A percentile compares a stretch with the other conserved stretches of the same genome.
These are phyloP conservation scores for Candida maesae DNA, from an alignment of 805 yeast genomes.

Conservation along the genomic window DNA sequence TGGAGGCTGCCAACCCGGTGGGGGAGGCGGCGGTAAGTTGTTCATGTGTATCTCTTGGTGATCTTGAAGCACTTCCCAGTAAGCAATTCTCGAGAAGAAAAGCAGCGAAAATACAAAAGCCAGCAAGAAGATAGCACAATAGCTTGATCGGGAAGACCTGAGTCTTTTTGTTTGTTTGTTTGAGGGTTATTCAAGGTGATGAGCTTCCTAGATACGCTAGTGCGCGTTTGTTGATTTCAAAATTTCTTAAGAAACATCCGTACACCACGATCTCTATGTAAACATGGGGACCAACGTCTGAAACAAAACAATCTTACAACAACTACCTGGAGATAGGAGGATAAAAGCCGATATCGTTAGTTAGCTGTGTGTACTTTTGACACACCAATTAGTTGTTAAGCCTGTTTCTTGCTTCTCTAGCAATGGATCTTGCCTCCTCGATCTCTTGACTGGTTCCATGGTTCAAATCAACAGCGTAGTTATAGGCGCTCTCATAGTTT, in stretches of 20 bases:
- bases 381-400: conserved; percentile 35
- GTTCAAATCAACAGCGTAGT: conserved; percentile 65
- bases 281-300: not conserved
- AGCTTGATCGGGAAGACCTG: too few relatives aligned
- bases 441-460: conserved; percentile 79
- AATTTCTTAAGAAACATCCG: conserved; percentile 2
- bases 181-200: too few relatives aligned
- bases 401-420: conserved; percentile 68
- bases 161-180: too few relatives aligned
- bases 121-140: too few relatives aligned
- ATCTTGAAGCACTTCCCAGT: not conserved
- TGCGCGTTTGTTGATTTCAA: not conserved
- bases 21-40: conserved; percentile 33
- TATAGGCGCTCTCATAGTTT: conserved; percentile 65
- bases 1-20: conserved; percentile 30
- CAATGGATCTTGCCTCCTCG: conserved; percentile 84
- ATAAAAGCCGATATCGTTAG: too few relatives aligned
- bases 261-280: not conserved
- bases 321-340: too few relatives aligned
- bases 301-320: not conserved
- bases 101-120: not conserved
- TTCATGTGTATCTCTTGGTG: conserved; percentile 3
- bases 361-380: too few relatives aligned
- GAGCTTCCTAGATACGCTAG: too few relatives aligned
- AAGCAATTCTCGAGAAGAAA: not conserved